Conservation (phyloP, 2,329 filamentous ascomycete species). For the Ophiostoma sp. region DNA sequence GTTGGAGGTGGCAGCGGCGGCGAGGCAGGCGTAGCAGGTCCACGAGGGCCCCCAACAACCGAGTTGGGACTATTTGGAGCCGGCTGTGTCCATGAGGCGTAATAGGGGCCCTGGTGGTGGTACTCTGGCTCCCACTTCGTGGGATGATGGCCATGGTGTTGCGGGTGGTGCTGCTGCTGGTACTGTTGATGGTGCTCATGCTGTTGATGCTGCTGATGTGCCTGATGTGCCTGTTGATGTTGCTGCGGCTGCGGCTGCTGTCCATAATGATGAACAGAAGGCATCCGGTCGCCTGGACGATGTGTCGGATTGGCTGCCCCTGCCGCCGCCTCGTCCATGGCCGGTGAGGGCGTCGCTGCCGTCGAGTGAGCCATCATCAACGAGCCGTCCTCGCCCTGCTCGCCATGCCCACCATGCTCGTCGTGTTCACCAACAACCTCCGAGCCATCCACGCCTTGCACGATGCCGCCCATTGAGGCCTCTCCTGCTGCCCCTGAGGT, state of each 20-base stretch:
- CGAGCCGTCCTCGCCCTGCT: not conserved
- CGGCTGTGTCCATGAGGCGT: not conserved
- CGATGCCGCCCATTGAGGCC: not conserved
- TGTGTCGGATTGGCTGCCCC: not conserved
- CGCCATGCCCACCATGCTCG: not conserved
- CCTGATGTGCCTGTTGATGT: not conserved
- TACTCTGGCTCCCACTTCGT: constrained; percentile 19
- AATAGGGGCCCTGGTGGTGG: not conserved
- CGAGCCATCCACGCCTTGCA: not conserved
- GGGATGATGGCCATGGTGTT: not conserved
- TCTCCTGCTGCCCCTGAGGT: not conserved
- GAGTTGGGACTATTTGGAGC: not conserved
- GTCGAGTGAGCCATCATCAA: not conserved
- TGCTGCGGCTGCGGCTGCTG: constrained; percentile 17
- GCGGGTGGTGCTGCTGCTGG: not conserved
- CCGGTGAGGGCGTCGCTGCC: not conserved
- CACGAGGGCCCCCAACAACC: not conserved
- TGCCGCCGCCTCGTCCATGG: not conserved
- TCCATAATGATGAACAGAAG: not conserved
- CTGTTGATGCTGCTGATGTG: not conserved
- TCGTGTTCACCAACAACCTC: not conserved
- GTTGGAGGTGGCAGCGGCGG: constrained; percentile 2
- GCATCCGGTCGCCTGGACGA: not conserved
- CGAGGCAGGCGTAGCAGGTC: not conserved
- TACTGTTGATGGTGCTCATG: not conserved